Evolutionary conservation across 139 green algal species (phyloP).

Genomic region (Haematococcus lacustris): DNA sequence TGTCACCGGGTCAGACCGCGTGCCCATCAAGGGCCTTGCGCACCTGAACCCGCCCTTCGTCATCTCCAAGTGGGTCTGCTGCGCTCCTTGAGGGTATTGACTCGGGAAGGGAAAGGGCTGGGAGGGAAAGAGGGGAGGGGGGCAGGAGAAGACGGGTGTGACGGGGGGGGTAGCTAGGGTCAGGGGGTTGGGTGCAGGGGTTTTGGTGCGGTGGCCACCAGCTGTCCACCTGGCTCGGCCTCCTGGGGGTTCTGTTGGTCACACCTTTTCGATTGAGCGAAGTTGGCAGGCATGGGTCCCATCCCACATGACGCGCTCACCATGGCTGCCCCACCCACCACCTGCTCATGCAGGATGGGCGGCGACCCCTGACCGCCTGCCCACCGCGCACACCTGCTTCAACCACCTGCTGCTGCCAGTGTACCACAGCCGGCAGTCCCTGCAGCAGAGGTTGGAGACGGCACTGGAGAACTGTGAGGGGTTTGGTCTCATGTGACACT

Average conservation of each 20-base stretch:
- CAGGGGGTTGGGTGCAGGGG: too few relatives aligned
- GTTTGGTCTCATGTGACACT: slow-evolving; percentile 59
- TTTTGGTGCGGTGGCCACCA: too few relatives aligned
- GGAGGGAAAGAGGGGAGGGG: too few relatives aligned
- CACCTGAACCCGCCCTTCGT: slow-evolving; percentile 55
- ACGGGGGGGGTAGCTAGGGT: too few relatives aligned
- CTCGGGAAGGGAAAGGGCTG: too few relatives aligned
- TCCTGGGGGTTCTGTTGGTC: too few relatives aligned
- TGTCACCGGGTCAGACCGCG: slow-evolving; percentile 58
- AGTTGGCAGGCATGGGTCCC: too few relatives aligned
- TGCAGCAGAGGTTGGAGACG: neutral
- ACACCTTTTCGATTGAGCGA: too few relatives aligned
- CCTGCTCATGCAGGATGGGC: slow-evolving; percentile 13
- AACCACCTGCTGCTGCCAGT: slow-evolving; percentile 82
- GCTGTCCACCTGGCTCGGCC: too few relatives aligned
- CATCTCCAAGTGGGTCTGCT: slow-evolving; percentile 19
- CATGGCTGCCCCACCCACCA: too few relatives aligned
- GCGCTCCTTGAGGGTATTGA: too few relatives aligned
- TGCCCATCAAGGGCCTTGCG: slow-evolving; percentile 63
- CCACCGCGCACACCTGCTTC: slow-evolving; percentile 90
- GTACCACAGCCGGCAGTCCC: slow-evolving; percentile 33
- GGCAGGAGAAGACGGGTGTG: neutral
- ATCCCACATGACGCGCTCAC: too few relatives aligned
- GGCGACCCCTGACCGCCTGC: slow-evolving; percentile 51
- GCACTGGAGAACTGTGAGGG: slow-evolving; percentile 73